Percentiles rank a stretch among this genome's conserved stretches.
These are phyloP conservation scores for Retiboletus flavoniger DNA, from an alignment of 1,284 basidiomycete species.

Conservation along the genomic window DNA sequence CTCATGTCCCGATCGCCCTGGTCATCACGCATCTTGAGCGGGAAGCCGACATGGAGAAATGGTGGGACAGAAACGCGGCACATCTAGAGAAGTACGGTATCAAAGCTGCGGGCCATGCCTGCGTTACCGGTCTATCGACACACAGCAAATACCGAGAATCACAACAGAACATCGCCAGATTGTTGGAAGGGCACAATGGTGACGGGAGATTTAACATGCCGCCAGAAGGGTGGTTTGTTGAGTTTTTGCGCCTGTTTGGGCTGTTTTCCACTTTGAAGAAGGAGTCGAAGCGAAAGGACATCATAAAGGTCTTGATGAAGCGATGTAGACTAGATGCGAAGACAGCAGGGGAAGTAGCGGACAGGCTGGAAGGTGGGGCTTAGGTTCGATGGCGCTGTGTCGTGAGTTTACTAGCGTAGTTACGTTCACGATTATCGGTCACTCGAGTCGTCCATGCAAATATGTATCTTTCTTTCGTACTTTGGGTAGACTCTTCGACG, in stretches of 20 bases:
- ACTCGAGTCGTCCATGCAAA: conserved; percentile 6
- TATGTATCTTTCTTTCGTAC: conserved; percentile 4
- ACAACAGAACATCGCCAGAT: conserved; percentile 11
- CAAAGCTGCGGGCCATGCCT: conserved; percentile 28
- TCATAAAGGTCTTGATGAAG: conserved; percentile 27
- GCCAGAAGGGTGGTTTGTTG: conserved; percentile 26
- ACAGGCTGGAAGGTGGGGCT: conserved; percentile 7
- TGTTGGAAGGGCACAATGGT: conserved; percentile 17
- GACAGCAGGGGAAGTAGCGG: conserved; percentile 23
- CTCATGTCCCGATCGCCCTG: conserved; percentile 37
- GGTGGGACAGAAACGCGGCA: conserved; percentile 32
- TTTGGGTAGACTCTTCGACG: background rate
- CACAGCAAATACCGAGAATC: conserved; percentile 32
- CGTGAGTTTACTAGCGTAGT: background rate
- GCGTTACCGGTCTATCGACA: conserved; percentile 30
- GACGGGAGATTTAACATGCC: conserved; percentile 30
- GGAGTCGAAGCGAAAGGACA: conserved; percentile 25
- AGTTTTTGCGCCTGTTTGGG: conserved; percentile 29
- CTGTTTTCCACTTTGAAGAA: conserved; percentile 26
- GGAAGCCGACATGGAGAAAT: conserved; percentile 32
- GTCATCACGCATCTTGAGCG: conserved; percentile 41
- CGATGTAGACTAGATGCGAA: conserved; percentile 27
- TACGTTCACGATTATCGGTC: background rate
- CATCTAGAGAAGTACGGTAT: conserved; percentile 27
- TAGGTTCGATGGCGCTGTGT: background rate